Conservation (phyloP, 306 rosid genomes). For the Castanea crenata region DNA sequence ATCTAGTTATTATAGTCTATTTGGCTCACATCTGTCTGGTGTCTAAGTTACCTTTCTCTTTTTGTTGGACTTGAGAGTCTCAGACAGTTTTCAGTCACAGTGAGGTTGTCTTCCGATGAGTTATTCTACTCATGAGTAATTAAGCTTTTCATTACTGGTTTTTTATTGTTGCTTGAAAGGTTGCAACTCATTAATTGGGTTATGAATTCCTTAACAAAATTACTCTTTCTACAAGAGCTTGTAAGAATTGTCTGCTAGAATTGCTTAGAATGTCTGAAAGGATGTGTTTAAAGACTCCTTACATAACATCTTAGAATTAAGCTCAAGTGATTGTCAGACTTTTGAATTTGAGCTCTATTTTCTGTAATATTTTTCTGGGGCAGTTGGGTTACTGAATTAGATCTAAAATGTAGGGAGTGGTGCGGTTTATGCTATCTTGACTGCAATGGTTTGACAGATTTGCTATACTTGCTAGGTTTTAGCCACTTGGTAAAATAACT, state of each 20-base stretch:
- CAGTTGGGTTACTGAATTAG: too few relatives aligned
- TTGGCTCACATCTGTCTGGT: slow-evolving; percentile 22
- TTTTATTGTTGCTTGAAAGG: too few relatives aligned
- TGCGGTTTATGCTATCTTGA: too few relatives aligned
- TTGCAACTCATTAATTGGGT: neutral
- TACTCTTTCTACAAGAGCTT: neutral
- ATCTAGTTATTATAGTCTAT: slow-evolving; percentile 26
- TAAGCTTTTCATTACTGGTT: neutral
- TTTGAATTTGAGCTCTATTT: too few relatives aligned
- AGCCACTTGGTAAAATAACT: too few relatives aligned
- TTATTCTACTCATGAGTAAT: neutral
- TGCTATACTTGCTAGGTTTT: too few relatives aligned
- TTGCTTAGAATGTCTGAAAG: neutral
- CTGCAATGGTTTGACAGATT: too few relatives aligned
- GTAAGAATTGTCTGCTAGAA: neutral
- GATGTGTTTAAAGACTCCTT: neutral
- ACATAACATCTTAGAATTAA: neutral
- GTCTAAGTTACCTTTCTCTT: slow-evolving; percentile 23
- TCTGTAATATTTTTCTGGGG: too few relatives aligned
- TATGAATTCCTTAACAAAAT: neutral
- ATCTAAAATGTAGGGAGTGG: too few relatives aligned
- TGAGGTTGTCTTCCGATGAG: neutral
- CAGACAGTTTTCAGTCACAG: slow-evolving; percentile 4
- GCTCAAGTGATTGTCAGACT: neutral
- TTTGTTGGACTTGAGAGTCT: slow-evolving; percentile 25